These are phyloP conservation scores for Terfezia claveryi DNA, from an alignment of 495 filamentous ascomycete genomes.

Conservation along the genomic window DNA sequence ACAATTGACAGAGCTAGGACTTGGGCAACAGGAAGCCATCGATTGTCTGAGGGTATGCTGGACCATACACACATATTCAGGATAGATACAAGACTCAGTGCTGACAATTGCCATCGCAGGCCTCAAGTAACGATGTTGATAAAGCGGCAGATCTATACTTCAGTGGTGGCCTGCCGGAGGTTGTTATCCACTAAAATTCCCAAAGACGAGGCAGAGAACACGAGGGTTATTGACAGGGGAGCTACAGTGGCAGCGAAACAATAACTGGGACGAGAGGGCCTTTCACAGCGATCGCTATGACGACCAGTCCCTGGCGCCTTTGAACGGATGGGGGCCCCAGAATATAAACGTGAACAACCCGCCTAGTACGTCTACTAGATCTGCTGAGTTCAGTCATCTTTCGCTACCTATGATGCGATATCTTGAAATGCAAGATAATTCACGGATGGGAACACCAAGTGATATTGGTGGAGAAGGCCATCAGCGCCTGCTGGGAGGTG, in stretches of 20 bases:
- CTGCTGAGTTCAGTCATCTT: neutral
- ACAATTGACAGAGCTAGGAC: slow-evolving; percentile 4
- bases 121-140: slow-evolving; percentile 14
- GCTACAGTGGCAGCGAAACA: neutral
- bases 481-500: slow-evolving; percentile 3
- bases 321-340: neutral
- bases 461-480: neutral
- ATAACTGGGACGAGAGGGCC: neutral
- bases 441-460: neutral
- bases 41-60: slow-evolving; percentile 16
- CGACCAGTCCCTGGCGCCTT: neutral
- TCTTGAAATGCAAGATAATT: neutral
- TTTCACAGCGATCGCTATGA: neutral
- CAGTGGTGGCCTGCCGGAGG: slow-evolving; percentile 10
- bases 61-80: neutral
- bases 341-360: neutral
- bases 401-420: neutral
- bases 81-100: neutral
- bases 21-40: slow-evolving; percentile 11
- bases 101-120: slow-evolving; percentile 3
- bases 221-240: neutral
- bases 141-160: slow-evolving; percentile 17
- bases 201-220: neutral
- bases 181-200: slow-evolving; percentile 2
- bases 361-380: neutral